Evolutionary conservation across 805 yeast genomes (phyloP), one percentile per base, ranked within the genome.

Genomic region (Sporopachydermia quercuum): DNA sequence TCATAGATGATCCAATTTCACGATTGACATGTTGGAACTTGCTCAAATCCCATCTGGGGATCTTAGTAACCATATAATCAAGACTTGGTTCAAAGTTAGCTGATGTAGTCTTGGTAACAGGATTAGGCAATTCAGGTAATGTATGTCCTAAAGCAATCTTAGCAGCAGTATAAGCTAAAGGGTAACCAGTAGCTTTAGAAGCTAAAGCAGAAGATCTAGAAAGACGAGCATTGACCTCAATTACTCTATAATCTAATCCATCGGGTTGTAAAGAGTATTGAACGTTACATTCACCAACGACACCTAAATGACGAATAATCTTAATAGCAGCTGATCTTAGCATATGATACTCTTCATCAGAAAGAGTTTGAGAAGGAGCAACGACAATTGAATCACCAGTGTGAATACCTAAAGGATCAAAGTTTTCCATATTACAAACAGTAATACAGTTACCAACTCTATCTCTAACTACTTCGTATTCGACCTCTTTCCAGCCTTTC

Each of bases 401-500:
- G 65, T 89, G 98, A 53, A 89, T 81, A 51, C 98, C 98, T 51
- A 89, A 74, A 36, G 98, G 98, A 63, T 89, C 98, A 52, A 89
- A 89, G 68, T 89, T 89, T 66, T 89, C 98, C 98, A 89, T 89
- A 64, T 89, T 89, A 71, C 98, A 89, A 40, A 89, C 98, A 36
- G 98, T 89, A 58, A 89, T 89, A 72, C 98, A 89, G 73, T 89
- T 89, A 49, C 80, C 96, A 42, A 81, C 91, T 47, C 91, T 74
- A 66, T 89, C 98, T 58, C 98, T 80, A 42, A 89, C 97, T 48
- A 89, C 98, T 68, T 89, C 98, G 61, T 89, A 89, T 65, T 89
- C 98, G 46, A 89, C 93, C 64, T 89, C 98, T 62, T 89, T 89
- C 98, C 98, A 89, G 48, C 98, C 98, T 68, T 87, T 89, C 65